Conservation (phyloP, 108 stramenopile species). For the Poteriospumella lacustris region DNA sequence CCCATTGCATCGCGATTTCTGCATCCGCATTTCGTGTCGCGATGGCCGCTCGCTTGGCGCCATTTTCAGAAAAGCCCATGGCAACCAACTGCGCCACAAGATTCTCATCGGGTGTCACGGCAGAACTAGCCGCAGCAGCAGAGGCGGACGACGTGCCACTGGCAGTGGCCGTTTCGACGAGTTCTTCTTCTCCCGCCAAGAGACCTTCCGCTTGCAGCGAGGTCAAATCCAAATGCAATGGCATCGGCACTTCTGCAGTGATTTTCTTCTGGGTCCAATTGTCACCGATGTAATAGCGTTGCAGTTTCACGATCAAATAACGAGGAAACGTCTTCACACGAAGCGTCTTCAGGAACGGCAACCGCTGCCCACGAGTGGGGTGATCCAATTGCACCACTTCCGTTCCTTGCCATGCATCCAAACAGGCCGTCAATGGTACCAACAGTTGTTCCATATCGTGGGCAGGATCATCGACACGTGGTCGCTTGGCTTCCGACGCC, state of each 20-base stretch:
- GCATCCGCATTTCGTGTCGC: conserved; percentile 74
- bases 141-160: neutral
- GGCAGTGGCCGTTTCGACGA: neutral
- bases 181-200: conserved; percentile 64
- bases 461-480: conserved; percentile 28
- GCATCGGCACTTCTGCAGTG: conserved; percentile 85
- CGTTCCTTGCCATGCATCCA: conserved; percentile 69
- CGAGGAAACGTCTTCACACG: conserved; percentile 80
- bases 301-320: conserved; percentile 83
- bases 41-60: conserved; percentile 78
- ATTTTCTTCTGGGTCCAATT: conserved; percentile 91
- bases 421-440: conserved; percentile 71
- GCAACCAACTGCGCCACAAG: conserved; percentile 80
- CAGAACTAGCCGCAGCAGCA: neutral
- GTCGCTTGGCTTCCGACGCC: neutral
- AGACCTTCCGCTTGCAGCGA: conserved; percentile 64
- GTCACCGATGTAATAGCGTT: conserved; percentile 80
- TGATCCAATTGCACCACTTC: conserved; percentile 51
- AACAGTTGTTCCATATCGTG: conserved; percentile 66
- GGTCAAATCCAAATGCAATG: conserved; percentile 72
- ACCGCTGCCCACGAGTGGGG: neutral
- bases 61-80: conserved; percentile 95
- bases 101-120: conserved; percentile 67
- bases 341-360: conserved; percentile 20
- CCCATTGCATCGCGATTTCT: conserved; percentile 94